Percentiles rank a stretch among this genome's conserved stretches.
Conservation (phyloP, 2,329 filamentous ascomycete species). For the Arthrobotrys sinensis region DNA sequence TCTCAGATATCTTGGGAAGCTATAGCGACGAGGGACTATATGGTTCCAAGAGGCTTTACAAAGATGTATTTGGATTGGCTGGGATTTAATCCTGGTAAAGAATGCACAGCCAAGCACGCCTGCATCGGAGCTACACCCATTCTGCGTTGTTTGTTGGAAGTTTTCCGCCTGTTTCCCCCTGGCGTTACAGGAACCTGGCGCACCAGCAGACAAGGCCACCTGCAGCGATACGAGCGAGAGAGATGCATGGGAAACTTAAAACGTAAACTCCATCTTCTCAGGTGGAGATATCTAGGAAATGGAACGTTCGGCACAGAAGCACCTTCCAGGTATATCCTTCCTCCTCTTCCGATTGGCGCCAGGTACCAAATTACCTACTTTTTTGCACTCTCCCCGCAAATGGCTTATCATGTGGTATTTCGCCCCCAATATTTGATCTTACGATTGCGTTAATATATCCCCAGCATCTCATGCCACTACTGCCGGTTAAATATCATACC, state of each 20-base stretch:
- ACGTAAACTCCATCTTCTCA: slow-evolving; percentile 20
- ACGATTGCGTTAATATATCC: slow-evolving; percentile 32
- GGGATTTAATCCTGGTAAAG: slow-evolving; percentile 45
- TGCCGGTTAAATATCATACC: slow-evolving; percentile 55
- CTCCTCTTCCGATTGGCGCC: slow-evolving; percentile 54
- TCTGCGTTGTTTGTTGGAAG: slow-evolving; percentile 56
- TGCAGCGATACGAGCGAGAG: slow-evolving; percentile 38
- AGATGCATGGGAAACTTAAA: slow-evolving; percentile 20
- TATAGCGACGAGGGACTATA: slow-evolving; percentile 32
- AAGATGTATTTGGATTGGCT: slow-evolving; percentile 47
- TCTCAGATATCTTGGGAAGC: slow-evolving; percentile 32
- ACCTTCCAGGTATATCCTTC: slow-evolving; percentile 41
- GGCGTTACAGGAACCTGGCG: slow-evolving; percentile 24
- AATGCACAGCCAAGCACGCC: slow-evolving; percentile 46
- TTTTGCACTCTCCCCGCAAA: neutral
- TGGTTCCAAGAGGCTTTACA: slow-evolving; percentile 23
- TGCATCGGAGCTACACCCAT: slow-evolving; percentile 20
- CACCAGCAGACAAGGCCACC: slow-evolving; percentile 19
- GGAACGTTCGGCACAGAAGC: slow-evolving; percentile 34
- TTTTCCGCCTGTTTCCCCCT: slow-evolving; percentile 18
- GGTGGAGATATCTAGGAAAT: slow-evolving; percentile 14
- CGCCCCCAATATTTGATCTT: slow-evolving; percentile 23
- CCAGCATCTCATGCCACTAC: slow-evolving; percentile 50
- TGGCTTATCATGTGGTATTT: slow-evolving; percentile 25
- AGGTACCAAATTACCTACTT: slow-evolving; percentile 8